Conservation (phyloP, 257 asterid genomes). For the Craterostigma plantagineum region DNA sequence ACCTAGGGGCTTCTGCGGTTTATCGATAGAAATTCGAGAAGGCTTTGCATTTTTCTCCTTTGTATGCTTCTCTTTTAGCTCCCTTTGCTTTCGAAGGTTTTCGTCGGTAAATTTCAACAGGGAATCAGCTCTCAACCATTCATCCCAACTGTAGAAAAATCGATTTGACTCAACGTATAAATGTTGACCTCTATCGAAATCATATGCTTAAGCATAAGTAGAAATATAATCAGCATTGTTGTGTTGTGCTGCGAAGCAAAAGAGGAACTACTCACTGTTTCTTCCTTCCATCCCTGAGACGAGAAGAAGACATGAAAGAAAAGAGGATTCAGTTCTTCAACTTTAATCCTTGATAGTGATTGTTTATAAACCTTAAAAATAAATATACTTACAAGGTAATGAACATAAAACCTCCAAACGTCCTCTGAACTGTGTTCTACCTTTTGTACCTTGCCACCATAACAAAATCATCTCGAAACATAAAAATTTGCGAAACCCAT, state of each 20-base stretch:
- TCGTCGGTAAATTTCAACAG: slow-evolving; percentile 45
- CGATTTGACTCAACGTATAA: too few species aligned
- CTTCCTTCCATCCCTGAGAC: slow-evolving; percentile 96
- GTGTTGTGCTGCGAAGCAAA: slow-evolving; percentile 1
- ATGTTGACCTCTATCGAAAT: too few species aligned
- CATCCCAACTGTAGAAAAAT: slow-evolving; percentile 60
- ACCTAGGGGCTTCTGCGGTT: slow-evolving; percentile 32
- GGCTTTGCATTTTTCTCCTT: slow-evolving; percentile 21
- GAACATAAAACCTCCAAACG: too few species aligned
- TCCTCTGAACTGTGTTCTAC: slow-evolving; percentile 11
- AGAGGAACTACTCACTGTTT: slow-evolving; percentile 44
- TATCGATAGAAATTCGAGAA: too few species aligned
- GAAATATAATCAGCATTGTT: slow-evolving; percentile 1
- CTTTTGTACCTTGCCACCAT: slow-evolving; percentile 25
- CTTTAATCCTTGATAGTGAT: too few species aligned
- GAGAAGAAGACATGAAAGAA: slow-evolving; percentile 17
- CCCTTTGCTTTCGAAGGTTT: slow-evolving; percentile 34
- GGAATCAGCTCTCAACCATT: slow-evolving; percentile 42
- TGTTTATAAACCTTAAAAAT: too few species aligned
- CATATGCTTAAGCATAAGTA: too few species aligned
- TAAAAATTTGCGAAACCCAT: slow-evolving; percentile 1
- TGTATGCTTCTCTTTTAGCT: slow-evolving; percentile 22
- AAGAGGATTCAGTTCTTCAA: neutral
- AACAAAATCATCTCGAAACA: slow-evolving; percentile 2
- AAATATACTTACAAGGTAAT: slow-evolving; percentile 22